phyloP scores from a whole-genome alignment of 176 grass and related monocot species.

The Aegilops tauschii region DNA sequence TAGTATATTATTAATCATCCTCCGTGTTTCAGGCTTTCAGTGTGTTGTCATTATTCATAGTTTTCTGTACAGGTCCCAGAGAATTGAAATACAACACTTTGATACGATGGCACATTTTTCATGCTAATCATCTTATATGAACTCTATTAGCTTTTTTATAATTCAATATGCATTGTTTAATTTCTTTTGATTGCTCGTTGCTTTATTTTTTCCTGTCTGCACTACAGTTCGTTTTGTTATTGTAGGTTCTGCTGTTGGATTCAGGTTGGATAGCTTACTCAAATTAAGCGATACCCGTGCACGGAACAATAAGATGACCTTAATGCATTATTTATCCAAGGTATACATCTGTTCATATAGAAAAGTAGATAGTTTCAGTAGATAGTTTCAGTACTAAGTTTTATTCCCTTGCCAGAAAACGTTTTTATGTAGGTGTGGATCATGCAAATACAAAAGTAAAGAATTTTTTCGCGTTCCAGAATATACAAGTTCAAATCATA shows the following conservation, averaged over 20 bases:
- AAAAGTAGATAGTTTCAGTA: slow-evolving; percentile 24
- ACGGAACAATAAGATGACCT: slow-evolving; percentile 96
- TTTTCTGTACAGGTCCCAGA: background rate
- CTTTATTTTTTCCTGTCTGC: background rate
- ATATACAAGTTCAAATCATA: slow-evolving; percentile 9
- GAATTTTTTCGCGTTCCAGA: background rate
- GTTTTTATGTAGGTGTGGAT: background rate
- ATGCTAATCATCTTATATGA: background rate
- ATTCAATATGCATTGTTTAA: background rate
- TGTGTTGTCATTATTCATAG: background rate
- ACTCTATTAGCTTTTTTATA: slow-evolving; percentile 9
- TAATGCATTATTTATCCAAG: slow-evolving; percentile 99
- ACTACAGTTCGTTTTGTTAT: background rate
- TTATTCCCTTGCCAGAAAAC: background rate
- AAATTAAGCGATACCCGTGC: slow-evolving; percentile 95
- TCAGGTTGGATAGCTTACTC: slow-evolving; percentile 97
- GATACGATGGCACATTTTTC: background rate
- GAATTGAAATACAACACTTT: background rate
- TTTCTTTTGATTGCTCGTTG: background rate
- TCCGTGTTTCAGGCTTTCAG: background rate
- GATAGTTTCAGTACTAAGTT: slow-evolving; percentile 20
- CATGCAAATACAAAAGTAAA: background rate
- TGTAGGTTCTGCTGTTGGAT: slow-evolving; percentile 98
- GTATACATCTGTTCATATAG: slow-evolving; percentile 33
- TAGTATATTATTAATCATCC: background rate